Base-by-base conservation (phyloP, 805 yeast species). In the Tetrapisispora pingtungensis region DNA sequence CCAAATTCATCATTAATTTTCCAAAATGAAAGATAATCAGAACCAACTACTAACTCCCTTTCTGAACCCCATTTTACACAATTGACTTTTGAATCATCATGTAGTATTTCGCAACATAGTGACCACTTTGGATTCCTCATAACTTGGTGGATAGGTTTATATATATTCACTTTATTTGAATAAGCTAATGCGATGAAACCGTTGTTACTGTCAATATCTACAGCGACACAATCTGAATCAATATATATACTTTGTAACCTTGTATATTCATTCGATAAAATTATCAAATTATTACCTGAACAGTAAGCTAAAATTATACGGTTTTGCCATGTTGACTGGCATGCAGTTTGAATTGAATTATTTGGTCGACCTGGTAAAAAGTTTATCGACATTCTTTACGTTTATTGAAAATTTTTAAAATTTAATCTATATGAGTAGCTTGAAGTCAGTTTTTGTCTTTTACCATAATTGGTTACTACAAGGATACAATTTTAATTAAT, bases 361-460 rank as follows among this genome's bases (percentile, higher is more conserved):
- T 81, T 83, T 17, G 93, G 93, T 57, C 84, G 85, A 1, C 97
- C 97, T 2, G 96, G 96, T 37, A 85, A 75, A 56, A 84, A 80
- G 46, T 77, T 77, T 44, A 84, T 61, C 5, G 82, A 69, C 87
- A 81, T 79, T 18, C 5, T 17, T n/a, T 19, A 2, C 31, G 10
- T 13, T 20, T 27, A 17, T 37, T 10, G 4, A 4, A 24, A 24
- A 14, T n/a, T 24, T n/a, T n/a, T n/a, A n/a, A n/a, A n/a, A n/a
- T n/a, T n/a, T n/a, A n/a, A n/a, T n/a, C n/a, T n/a, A n/a, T n/a
- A n/a, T n/a, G n/a, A n/a, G n/a, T n/a, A n/a, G n/a, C n/a, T n/a
- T n/a, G n/a, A n/a, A n/a, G n/a, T n/a, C n/a, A n/a, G n/a, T n/a
- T n/a, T n/a, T n/a, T n/a, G n/a, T n/a, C n/a, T n/a, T n/a, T n/a